phyloP scores from a whole-genome alignment of 257 asterid genomes.

The Solanum phureja region DNA sequence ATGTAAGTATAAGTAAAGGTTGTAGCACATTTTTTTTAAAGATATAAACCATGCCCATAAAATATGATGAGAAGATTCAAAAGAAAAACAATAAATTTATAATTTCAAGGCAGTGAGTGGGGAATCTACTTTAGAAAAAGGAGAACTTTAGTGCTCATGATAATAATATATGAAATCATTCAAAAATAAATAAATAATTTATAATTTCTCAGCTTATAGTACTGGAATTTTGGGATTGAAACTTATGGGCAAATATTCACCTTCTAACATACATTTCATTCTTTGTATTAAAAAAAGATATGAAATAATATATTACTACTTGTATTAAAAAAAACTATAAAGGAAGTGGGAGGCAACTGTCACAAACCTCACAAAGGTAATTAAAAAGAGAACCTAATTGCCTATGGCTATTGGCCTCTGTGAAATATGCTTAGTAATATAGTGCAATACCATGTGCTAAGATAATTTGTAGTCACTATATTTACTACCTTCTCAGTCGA shows the following conservation, averaged over 20 bases:
- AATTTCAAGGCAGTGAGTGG: constrained; percentile 6
- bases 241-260: constrained; percentile 14
- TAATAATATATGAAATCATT: neutral
- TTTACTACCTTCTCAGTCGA: neutral
- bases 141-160: neutral
- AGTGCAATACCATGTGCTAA: constrained; percentile 5
- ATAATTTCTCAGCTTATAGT: neutral
- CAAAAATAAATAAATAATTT: neutral
- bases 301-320: neutral
- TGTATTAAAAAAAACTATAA: neutral
- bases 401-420: neutral
- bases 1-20: neutral
- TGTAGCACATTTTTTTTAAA: neutral
- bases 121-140: constrained; percentile 20
- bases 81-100: neutral
- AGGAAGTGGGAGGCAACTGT: constrained; percentile 5
- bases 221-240: neutral
- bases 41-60: neutral
- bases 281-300: neutral
- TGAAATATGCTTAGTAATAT: neutral
- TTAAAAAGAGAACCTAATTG: neutral
- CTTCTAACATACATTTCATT: neutral
- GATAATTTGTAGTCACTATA: neutral
- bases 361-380: neutral
- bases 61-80: neutral